A percentile compares a stretch with the other conserved stretches of the same genome.
Conservation (phyloP, 352 stramenopile species). For the Phytophthora tentaculata region DNA sequence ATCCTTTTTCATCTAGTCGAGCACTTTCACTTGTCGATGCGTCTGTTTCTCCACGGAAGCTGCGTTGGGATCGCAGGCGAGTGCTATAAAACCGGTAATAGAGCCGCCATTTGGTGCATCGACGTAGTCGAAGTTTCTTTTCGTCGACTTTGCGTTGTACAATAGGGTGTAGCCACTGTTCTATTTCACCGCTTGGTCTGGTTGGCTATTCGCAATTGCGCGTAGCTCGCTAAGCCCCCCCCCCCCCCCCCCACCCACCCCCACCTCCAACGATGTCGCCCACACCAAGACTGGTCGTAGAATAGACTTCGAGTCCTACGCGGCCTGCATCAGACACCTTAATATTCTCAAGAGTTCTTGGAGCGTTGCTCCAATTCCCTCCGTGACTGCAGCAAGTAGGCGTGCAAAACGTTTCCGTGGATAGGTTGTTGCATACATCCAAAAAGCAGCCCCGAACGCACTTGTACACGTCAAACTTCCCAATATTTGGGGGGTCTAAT, state of each 20-base stretch:
- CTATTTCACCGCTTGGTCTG: neutral
- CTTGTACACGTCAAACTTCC: slow-evolving; percentile 7
- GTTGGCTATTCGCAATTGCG: neutral
- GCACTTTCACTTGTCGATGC: neutral
- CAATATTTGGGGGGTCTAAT: slow-evolving; percentile 6
- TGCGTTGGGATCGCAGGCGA: slow-evolving; percentile 5
- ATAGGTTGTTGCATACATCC: neutral
- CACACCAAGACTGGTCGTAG: neutral
- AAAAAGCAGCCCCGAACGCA: slow-evolving; percentile 7
- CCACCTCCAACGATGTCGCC: neutral
- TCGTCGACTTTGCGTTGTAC: neutral
- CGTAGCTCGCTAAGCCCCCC: neutral
- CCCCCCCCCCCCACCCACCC: neutral
- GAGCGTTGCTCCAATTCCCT: neutral
- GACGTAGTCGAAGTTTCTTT: slow-evolving; percentile 11
- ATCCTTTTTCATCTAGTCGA: slow-evolving; percentile 14
- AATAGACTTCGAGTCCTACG: neutral
- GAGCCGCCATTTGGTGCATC: slow-evolving; percentile 4
- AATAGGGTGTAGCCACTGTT: neutral
- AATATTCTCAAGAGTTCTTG: neutral
- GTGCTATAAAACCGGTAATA: slow-evolving; percentile 5
- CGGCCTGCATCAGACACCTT: neutral
- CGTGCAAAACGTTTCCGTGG: neutral
- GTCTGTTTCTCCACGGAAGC: slow-evolving; percentile 15
- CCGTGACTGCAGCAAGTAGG: neutral